Base-by-base conservation (phyloP, 2,329 filamentous ascomycete genomes). In the Botrytis paeoniae region DNA sequence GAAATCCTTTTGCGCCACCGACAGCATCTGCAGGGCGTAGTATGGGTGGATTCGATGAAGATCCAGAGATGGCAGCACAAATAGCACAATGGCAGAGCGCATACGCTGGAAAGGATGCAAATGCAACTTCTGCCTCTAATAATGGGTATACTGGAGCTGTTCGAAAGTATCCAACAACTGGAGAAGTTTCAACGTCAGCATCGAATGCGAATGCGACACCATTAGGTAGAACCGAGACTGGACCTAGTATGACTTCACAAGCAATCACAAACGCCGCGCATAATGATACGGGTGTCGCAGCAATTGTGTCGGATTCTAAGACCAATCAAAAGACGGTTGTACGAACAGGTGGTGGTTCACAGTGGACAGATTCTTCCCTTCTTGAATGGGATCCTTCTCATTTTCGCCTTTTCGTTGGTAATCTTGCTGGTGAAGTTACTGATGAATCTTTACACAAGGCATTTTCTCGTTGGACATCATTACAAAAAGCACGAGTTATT, bases 331-430 rank as follows among this genome's bases (percentile, higher is more conserved):
- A 95, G 83, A 99, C 96, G 0, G 96, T 99, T 0, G 86, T 94
- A 66, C 92, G 96, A 57, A 88, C 92, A 75, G 96, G 95, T 69
- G 96, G 96, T 75, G 96, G 96, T 72, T 93, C 97, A 84, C 92
- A 90, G 73, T 99, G 96, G 96, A 92, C 92, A 37, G 96, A 99
- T 81, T 87, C 93, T 73, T 89, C 92, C 0, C 88, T 99, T 5
- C 88, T 98, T 3, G 96, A 98, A 81, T 99, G 96, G 96, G 95
- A 98, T 80, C 95, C 95, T 1, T 89, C 92, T 41, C 96, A 99
- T 81, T 93, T 97, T 80, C 93, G 96, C 51, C 89, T 99, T 61
- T 98, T 98, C 82, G 94, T 98, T 25, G 96, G 96, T 76, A 99
- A 99, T 82, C 88, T 99, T 69, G 96, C 96, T 59, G 96, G 96